Base-by-base conservation (phyloP, 352 stramenopile genomes). In the Phytophthora sp. region DNA sequence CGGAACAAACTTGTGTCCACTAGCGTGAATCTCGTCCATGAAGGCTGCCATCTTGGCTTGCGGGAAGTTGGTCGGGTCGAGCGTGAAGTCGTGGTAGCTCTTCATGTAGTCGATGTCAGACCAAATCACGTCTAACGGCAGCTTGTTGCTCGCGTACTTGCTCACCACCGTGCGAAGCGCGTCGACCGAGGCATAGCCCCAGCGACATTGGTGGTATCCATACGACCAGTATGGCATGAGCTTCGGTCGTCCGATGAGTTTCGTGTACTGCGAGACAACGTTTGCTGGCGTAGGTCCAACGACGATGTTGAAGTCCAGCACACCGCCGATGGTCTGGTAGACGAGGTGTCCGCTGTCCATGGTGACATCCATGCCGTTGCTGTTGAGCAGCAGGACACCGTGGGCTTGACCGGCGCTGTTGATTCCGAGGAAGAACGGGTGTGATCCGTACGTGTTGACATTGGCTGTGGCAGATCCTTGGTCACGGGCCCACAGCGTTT, bases 51-150 rank as follows among this genome's bases (percentile, higher is more conserved):
- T 69, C 23, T 83, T 51, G 1, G 50, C 49, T 5, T 68, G 38
- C 1, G 51, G 55, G 38, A 89, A 92, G 49, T 87, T 81, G 12
- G 30, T 56, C 9, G 75, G 62, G 58, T 89, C 75, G 18, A 84
- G 66, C n/a, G 81, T 91, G 59, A 92, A 92, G 65, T 88, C 79
- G 46, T 81, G 54, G 49, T 65, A 84, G 31, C 24, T 52, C 24
- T 85, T 64, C 72, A 91, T 87, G 54, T 86, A 79, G 58, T 91
- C 79, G 43, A 88, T 91, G 49, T 88, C 82, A 11, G 77, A 58
- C 79, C 82, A 91, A 28, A 88, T 66, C 1, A 74, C 74, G 30
- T 91, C 79, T 17, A 87, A 43, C 1, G 82, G 82, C 11, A 91
- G 49, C 5, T 70, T 65, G 38, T 73, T 72, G 35, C 32, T 58